Evolutionary conservation across 2,329 filamentous ascomycete species (phyloP).

Genomic region (Helotiales sp.): DNA sequence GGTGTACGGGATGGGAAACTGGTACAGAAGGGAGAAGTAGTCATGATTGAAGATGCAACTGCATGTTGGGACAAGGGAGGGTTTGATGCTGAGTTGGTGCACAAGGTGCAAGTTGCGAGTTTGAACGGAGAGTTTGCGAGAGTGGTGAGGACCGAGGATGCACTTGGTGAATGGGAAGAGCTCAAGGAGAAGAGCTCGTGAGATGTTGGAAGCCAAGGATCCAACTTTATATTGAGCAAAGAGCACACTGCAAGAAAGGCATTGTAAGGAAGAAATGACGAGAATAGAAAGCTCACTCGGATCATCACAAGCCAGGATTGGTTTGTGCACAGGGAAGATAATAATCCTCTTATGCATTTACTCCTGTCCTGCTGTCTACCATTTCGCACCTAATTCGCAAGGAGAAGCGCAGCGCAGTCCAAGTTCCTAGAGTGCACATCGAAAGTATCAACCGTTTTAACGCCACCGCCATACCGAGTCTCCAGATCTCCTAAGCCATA

Average conservation of each 20-base stretch:
- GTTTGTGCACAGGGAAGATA: too few species aligned
- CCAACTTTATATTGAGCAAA: not conserved
- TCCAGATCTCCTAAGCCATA: constrained; percentile 22
- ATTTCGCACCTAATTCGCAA: not conserved
- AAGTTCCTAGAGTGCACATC: not conserved
- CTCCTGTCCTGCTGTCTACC: not conserved
- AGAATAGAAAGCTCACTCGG: too few species aligned
- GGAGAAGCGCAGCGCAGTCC: not conserved
- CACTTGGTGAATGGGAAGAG: constrained; percentile 21
- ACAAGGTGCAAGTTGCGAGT: constrained; percentile 45
- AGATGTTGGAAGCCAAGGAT: not conserved
- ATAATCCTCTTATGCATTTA: not conserved
- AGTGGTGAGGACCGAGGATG: constrained; percentile 39
- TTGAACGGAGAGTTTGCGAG: constrained; percentile 48
- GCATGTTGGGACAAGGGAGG: constrained; percentile 43
- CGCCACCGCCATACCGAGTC: constrained; percentile 4
- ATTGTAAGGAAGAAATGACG: not conserved
- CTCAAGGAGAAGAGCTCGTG: not conserved
- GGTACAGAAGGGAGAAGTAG: constrained; percentile 37
- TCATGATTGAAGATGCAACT: constrained; percentile 47
- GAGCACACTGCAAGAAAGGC: not conserved
- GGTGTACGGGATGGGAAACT: constrained; percentile 14
- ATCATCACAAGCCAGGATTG: too few species aligned
- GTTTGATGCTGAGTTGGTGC: constrained; percentile 47
- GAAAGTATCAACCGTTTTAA: constrained; percentile 2